These are phyloP conservation scores for Penicillium alfredii DNA, from an alignment of 495 filamentous ascomycete species.

Conservation along the genomic window DNA sequence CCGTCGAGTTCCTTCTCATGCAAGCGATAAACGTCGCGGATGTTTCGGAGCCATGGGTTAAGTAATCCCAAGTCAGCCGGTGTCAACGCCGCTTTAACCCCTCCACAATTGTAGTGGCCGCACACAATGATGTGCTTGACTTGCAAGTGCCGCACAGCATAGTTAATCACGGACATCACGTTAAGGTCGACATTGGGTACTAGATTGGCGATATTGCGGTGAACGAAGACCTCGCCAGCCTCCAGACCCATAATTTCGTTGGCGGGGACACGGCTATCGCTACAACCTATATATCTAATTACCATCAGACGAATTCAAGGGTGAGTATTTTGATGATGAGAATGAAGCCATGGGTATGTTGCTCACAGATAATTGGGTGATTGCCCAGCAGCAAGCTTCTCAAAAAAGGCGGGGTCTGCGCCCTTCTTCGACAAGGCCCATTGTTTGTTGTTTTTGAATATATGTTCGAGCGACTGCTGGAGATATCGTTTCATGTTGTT, in stretches of 20 bases:
- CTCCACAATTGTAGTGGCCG: slow-evolving; percentile 77
- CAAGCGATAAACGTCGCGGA: slow-evolving; percentile 54
- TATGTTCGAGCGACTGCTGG: slow-evolving; percentile 18
- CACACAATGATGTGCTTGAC: slow-evolving; percentile 79
- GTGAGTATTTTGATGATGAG: background rate
- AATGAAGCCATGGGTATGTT: too few relatives aligned
- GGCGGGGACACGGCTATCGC: slow-evolving; percentile 77
- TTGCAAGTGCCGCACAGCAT: slow-evolving; percentile 63
- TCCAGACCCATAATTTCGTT: slow-evolving; percentile 73
- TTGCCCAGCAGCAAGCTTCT: slow-evolving; percentile 59
- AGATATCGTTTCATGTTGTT: slow-evolving; percentile 17
- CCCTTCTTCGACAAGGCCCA: slow-evolving; percentile 58
- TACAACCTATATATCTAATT: slow-evolving; percentile 65
- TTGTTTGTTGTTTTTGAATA: slow-evolving; percentile 51
- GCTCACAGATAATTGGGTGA: slow-evolving; percentile 69
- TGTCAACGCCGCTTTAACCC: slow-evolving; percentile 59
- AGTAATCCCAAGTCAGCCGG: slow-evolving; percentile 62
- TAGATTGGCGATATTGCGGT: slow-evolving; percentile 90
- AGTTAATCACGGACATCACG: slow-evolving; percentile 69
- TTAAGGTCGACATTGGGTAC: slow-evolving; percentile 68
- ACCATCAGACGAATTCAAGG: slow-evolving; percentile 2
- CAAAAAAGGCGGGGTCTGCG: slow-evolving; percentile 63
- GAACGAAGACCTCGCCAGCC: slow-evolving; percentile 83
- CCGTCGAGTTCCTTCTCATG: slow-evolving; percentile 39
- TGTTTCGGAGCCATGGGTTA: slow-evolving; percentile 72